Base-by-base conservation (phyloP, 306 rosid species). In the Senna siamea region DNA sequence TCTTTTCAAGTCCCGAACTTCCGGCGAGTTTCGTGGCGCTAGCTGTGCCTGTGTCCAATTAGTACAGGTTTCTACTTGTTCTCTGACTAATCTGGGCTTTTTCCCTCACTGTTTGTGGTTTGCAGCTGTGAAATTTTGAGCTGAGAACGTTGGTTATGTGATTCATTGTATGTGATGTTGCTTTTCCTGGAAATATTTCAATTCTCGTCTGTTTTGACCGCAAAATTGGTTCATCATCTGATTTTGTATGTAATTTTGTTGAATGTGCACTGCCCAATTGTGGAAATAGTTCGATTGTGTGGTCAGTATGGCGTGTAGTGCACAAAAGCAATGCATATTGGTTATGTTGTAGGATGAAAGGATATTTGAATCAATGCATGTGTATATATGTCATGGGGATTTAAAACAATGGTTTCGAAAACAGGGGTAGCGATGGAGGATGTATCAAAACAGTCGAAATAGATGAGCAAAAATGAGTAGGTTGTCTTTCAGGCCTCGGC, bases 401-500 rank as follows among this genome's bases (percentile, higher is more conserved):
- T 20, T 22, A 26, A 73, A 10, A 44, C 51, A 19, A 14, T 50
- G 71, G 34, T 72, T 30, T 58, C 7, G 5, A 34, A 30, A n/a
- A 32, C 59, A 73, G 77, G 77, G 22, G 17, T 32, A 30, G 68
- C n/a, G 7, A 22, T 30, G 55, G 37, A 15, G 53, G 76, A 66
- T 75, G 70, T 69, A 35, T 75, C 2, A 37, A 30, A 68, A 30
- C 51, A 67, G 66, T 61, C 50, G 61, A 66, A 76, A 46, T 84
- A 60, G 68, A 73, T 77, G 69, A 77, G 72, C 70, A 70, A 76
- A 84, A 84, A 84, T 84, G 87, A 85, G 79, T 84, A 84, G 87
- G 65, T 64, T 84, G 69, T 84, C 87, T 74, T 73, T 84, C 70
- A 84, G 87, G 70, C 87, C 87, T 26, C 85, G 87, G 37, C 87